Evolutionary conservation across 371 early-diverging fungal genomes (phyloP), one percentile per base, ranked within the genome.

Genomic region (Syncephalastrum sp.): DNA sequence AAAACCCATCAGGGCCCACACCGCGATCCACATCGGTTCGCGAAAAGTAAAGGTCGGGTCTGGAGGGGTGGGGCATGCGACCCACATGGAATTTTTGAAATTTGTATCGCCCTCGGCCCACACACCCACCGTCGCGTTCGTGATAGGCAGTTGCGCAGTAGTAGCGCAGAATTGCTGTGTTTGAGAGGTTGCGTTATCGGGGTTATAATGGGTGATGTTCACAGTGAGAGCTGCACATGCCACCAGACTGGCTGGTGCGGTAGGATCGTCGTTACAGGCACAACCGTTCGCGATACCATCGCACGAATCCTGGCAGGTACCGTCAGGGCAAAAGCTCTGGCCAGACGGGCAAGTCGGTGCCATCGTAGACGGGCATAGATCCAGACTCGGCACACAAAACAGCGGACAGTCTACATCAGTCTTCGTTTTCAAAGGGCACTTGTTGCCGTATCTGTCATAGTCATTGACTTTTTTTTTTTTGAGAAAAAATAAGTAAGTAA

Each of bases 21-120:
- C 79, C 3, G 79, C 69, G 33, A 85, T 53, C 79, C 83, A 88
- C 70, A 82, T 83, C 27, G 75, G 80, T 47, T 86, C 86, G 7
- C 50, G 72, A 45, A 63, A 86, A 7, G 81, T 79, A 53, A 88
- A 75, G 6, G 23, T 33, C 4, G 82, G 80, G 8, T 70, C 72
- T 1, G 59, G 59, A 1, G 75, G 57, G 14, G 62, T 53, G 19
- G 86, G 86, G 57, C 85, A 86, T 24, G 60, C 57, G 12, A 77
- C 65, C 84, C 86, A 88, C 41, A 81, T 56, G 5, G 38, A 33
- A 12, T 10, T 33, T 12, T 33, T 33, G 38, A 33, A 10, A 10
- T 33, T 33, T 24, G 56, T 54, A 8, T 66, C 55, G 6, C 59
- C 58, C 6, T 49, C 55, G 42, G 69, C 74, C 65, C 51, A 78